phyloP scores from a whole-genome alignment of 805 yeast species.

The Torulaspora delbrueckii region DNA sequence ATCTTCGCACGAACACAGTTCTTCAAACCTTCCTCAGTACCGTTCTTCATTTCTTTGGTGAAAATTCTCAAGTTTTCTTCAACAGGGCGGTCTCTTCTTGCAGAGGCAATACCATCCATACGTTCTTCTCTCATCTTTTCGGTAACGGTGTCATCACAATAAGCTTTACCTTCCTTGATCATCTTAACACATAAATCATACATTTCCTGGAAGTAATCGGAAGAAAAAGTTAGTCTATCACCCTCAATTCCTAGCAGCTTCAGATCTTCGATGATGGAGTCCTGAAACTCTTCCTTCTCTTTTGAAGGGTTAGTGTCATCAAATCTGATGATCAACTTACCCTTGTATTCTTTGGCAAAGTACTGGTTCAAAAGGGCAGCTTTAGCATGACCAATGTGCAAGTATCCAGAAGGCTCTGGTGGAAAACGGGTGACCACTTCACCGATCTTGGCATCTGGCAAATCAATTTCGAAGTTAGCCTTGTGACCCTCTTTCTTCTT shows the following conservation, averaged over 20 bases:
- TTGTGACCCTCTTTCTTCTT: slow-evolving; percentile 81
- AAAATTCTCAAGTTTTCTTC: slow-evolving; percentile 88
- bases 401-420: slow-evolving; percentile 96
- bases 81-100: slow-evolving; percentile 85
- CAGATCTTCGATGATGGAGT: slow-evolving; percentile 90
- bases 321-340: slow-evolving; percentile 92
- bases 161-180: slow-evolving; percentile 95
- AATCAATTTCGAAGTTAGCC: slow-evolving; percentile 91
- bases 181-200: slow-evolving; percentile 76
- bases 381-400: slow-evolving; percentile 98
- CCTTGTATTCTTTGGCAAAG: slow-evolving; percentile 93
- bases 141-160: slow-evolving; percentile 93
- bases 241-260: slow-evolving; percentile 88
- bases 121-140: slow-evolving; percentile 98
- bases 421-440: slow-evolving; percentile 98
- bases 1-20: slow-evolving; percentile 96
- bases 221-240: slow-evolving; percentile 80
- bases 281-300: slow-evolving; percentile 92
- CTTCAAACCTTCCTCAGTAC: slow-evolving; percentile 86
- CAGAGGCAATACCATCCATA: slow-evolving; percentile 92
- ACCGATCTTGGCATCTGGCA: slow-evolving; percentile 88
- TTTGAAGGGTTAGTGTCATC: slow-evolving; percentile 98
- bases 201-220: slow-evolving; percentile 91
- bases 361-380: slow-evolving; percentile 96
- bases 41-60: slow-evolving; percentile 87